phyloP scores from a whole-genome alignment of 1,139 yeast genomes.

The Debaryomyces udenii region DNA sequence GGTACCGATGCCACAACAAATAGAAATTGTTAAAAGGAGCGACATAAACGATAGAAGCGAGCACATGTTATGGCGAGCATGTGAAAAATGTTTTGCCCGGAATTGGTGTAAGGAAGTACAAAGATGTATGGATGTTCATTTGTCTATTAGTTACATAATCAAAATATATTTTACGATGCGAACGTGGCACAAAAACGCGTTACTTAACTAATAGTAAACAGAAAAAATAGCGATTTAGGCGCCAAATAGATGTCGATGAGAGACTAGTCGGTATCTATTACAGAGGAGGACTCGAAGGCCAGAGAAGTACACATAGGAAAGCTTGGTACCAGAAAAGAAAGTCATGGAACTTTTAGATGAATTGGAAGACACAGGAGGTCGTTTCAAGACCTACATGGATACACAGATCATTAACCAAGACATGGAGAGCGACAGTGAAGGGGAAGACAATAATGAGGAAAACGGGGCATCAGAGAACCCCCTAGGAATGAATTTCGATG shows the following conservation, averaged over 20 bases:
- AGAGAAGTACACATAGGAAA: neutral
- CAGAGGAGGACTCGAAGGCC: neutral
- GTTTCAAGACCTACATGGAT: constrained; percentile 10
- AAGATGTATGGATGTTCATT: too few relatives aligned
- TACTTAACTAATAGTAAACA: too few relatives aligned
- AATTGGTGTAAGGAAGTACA: neutral
- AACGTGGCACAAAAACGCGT: neutral
- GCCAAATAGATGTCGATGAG: constrained; percentile 1
- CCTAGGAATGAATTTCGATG: constrained; percentile 18
- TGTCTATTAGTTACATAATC: neutral
- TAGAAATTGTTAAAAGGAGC: constrained; percentile 4
- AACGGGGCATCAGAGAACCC: constrained; percentile 6
- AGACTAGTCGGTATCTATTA: neutral
- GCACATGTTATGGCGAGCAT: constrained; percentile 3
- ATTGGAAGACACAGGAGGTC: constrained; percentile 19
- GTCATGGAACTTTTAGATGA: constrained; percentile 27
- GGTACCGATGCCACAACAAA: constrained; percentile 8
- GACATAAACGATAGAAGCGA: constrained; percentile 1
- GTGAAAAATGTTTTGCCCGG: neutral
- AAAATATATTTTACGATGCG: neutral
- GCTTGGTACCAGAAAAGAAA: neutral
- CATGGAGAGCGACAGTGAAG: constrained; percentile 5
- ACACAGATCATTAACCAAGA: constrained; percentile 12
- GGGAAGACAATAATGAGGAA: constrained; percentile 14
- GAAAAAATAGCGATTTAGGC: neutral